Base-by-base conservation (phyloP, 2,329 filamentous ascomycete genomes). In the Scedosporium aurantiacum region DNA sequence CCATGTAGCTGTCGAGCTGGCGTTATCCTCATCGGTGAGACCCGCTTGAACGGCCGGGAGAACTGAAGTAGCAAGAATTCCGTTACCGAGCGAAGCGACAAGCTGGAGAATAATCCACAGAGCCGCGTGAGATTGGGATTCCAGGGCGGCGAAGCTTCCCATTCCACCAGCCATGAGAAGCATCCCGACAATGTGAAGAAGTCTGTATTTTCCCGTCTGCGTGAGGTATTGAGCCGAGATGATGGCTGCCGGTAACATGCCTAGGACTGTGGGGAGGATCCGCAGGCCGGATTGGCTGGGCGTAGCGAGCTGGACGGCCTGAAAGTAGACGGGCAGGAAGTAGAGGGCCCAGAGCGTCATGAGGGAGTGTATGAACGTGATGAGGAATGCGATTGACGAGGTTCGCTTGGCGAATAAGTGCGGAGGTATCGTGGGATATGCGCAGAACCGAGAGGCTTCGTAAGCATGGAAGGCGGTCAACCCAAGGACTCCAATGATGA, bases 81-180 rank as follows among this genome's bases (percentile, higher is more conserved):
- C 80, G 3, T 70, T 63, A 0, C 79, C 79, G 7, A 73, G 54
- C 0, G 73, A 73, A 0, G 67, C 67, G 23, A 80, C 63, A 1
- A 73, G 69, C 66, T 79, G 77, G 63, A 74, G 79, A 14, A 75
- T 75, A 45, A 79, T 74, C 78, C 76, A 81, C 45, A 71, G 68
- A 4, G 65, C 66, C 0, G 71, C 65, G 1, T 66, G 61, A 1
- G 74, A 75, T 52, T 70, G 63, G 0, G 70, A 64, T 32, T 67
- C 64, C 5, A 79, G 69, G 0, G 75, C 78, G 6, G 74, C 75
- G 27, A 81, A 65, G 6, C 80, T 68, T 0, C 76, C 78, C 8
- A 70, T 69, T 7, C 75, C 76, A 23, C 77, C 64, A 0, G 70
- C 65, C 67, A 66, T 71, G 57, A 72, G 65, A 47, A 74, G 62